Evolutionary conservation across 495 filamentous ascomycete species (phyloP), one percentile per base, ranked within the genome.

Genomic region (Penicillium bialowiezense): DNA sequence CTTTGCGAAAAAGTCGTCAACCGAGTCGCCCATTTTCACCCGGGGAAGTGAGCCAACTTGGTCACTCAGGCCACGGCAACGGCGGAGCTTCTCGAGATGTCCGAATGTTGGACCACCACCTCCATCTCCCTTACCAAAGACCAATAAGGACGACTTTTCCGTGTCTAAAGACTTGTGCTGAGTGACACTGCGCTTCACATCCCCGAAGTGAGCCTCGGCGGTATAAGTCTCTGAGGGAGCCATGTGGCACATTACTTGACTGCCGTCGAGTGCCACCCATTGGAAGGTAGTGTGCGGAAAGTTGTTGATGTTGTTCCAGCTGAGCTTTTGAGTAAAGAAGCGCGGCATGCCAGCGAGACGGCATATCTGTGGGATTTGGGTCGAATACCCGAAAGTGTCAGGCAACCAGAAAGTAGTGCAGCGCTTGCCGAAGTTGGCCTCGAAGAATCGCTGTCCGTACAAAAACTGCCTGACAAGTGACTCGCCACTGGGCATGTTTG

Each of bases 231-330:
- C 88, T 5, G 89, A 75, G 8, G 93, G 92, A 14, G 90, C 76
- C 93, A 98, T 98, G 64, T 98, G 93, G 67, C 92, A 97, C 42
- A 98, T 78, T 35, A 98, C 93, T 59, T 98, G 93, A 51, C 87
- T 95, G 14, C 92, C 91, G 62, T 98, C 93, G 20, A 96, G 80
- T 2, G 90, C 76, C 15, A 98, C 91, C 93, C 93, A 98, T 59
- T 93, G 93, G 76, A 98, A 98, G 1, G 93, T 97, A 1, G 92
- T 97, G 56, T 97, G 93, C 1, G 93, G 93, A 70, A 98, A 98
- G 50, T 87, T 95, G 73, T 98, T 97, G 75, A 98, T 97, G 67
- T 97, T 97, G 68, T 98, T 98, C 86, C 85, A 89, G 64, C 84
- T 88, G 31, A 98, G 79, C 70, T 98, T 98, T 69, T 98, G 93